Conservation (phyloP, 306 rosid species). For the Vigna trinervia region DNA sequence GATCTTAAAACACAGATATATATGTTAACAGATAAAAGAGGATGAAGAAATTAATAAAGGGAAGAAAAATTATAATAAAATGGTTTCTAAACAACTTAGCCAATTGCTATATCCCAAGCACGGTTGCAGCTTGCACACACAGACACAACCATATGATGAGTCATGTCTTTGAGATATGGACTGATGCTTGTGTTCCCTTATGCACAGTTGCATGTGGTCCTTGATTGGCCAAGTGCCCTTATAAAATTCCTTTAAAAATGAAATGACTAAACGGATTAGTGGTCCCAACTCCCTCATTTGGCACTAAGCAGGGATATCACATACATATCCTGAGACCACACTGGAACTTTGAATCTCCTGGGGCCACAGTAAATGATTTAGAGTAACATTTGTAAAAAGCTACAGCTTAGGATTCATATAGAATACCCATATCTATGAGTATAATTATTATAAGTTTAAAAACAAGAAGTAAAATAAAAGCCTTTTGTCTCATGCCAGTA, state of each 20-base stretch:
- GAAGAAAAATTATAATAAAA: background rate
- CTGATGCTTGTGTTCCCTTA: background rate
- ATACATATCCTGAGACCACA: conserved; percentile 2
- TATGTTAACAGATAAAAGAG: background rate
- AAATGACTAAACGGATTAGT: conserved; percentile 16
- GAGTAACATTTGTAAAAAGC: too few relatives aligned
- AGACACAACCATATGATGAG: background rate
- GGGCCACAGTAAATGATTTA: conserved; percentile 17
- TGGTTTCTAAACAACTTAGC: background rate
- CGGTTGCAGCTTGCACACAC: background rate
- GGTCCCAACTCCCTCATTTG: conserved; percentile 37
- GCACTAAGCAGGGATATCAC: conserved; percentile 12
- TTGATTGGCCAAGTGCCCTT: conserved; percentile 7
- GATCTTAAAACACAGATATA: too few relatives aligned
- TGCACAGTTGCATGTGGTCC: background rate
- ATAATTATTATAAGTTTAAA: background rate
- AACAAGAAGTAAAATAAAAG: conserved; percentile 22
- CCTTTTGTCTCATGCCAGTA: conserved; percentile 6
- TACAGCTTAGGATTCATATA: too few relatives aligned
- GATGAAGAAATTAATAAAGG: background rate
- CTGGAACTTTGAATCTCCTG: background rate
- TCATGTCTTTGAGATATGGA: background rate
- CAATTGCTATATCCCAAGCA: conserved; percentile 1
- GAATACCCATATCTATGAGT: too few relatives aligned
- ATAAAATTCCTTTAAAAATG: background rate